Percentiles rank a stretch among this genome's conserved stretches.
Conservation (phyloP, 2,329 filamentous ascomycete species). For the Cordyceps tenuipes region DNA sequence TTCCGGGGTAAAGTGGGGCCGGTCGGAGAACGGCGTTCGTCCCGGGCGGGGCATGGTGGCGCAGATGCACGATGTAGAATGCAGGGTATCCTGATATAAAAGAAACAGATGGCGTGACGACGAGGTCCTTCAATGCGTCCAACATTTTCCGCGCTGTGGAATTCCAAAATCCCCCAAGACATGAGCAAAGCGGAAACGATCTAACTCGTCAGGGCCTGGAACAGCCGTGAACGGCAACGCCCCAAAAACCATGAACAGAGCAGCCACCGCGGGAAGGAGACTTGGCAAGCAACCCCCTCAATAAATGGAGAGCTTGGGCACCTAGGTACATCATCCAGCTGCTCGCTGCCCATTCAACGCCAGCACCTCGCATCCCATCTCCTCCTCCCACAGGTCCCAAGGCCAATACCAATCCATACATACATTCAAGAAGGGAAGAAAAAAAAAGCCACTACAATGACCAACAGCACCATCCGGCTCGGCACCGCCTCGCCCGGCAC, state of each 20-base stretch:
- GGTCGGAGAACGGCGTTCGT: not conserved
- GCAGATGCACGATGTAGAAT: too few relatives aligned
- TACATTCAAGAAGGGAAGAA: not conserved
- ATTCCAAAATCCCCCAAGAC: too few relatives aligned
- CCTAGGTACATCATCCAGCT: too few relatives aligned
- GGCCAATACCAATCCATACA: too few relatives aligned
- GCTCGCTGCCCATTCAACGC: not conserved
- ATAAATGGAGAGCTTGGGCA: not conserved
- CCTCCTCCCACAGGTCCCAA: not conserved
- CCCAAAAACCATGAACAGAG: not conserved
- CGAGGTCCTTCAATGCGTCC: not conserved
- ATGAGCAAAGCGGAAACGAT: not conserved
- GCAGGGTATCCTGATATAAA: not conserved
- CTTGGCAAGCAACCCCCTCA: too few relatives aligned
- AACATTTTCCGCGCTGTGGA: not conserved
- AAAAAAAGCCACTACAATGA: not conserved
- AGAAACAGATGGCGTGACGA: not conserved
- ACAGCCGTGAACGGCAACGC: not conserved
- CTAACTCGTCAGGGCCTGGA: not conserved
- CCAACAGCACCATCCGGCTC: conserved; percentile 36
- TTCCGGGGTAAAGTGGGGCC: conserved; percentile 1
- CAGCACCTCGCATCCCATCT: not conserved
- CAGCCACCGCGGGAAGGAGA: too few relatives aligned
- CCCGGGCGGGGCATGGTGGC: not conserved
- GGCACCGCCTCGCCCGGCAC: conserved; percentile 49